These are phyloP conservation scores for Talaromyces borbonicus DNA, from an alignment of 495 filamentous ascomycete genomes.

Conservation along the genomic window DNA sequence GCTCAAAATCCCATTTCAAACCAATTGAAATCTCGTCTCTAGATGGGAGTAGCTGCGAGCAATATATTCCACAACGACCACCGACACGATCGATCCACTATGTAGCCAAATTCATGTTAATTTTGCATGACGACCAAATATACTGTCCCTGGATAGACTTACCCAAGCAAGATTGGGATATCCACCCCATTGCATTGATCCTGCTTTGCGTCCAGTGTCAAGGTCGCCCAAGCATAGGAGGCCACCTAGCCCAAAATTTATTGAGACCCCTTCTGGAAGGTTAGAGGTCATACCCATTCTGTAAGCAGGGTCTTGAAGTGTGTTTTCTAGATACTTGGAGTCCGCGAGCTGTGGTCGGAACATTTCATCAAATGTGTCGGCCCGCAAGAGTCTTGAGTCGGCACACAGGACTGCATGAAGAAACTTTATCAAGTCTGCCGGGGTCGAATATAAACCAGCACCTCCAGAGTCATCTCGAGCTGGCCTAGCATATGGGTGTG, in stretches of 20 bases:
- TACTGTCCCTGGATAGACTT: too few relatives aligned
- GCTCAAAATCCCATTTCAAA: too few relatives aligned
- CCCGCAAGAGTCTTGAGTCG: not conserved
- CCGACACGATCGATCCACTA: not conserved
- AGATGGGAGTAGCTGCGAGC: not conserved
- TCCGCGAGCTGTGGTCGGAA: not conserved
- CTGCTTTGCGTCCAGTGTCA: not conserved
- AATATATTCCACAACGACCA: not conserved
- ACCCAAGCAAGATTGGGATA: not conserved
- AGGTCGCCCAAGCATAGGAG: too few relatives aligned
- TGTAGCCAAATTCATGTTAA: too few relatives aligned
- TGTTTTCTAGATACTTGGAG: not conserved
- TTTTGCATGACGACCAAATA: too few relatives aligned
- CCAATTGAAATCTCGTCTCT: not conserved
- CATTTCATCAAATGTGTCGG: not conserved
- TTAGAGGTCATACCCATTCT: not conserved
- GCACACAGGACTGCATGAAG: not conserved
- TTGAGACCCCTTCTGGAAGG: not conserved
- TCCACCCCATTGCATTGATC: conserved; percentile 1
- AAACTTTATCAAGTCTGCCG: not conserved
- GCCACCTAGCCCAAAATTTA: not conserved
- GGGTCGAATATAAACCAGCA: not conserved
- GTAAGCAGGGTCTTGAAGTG: not conserved
- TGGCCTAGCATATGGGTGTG: not conserved
- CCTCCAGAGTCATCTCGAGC: not conserved